phyloP scores from a whole-genome alignment of 108 stramenopile species.

The Fragilaria radians region DNA sequence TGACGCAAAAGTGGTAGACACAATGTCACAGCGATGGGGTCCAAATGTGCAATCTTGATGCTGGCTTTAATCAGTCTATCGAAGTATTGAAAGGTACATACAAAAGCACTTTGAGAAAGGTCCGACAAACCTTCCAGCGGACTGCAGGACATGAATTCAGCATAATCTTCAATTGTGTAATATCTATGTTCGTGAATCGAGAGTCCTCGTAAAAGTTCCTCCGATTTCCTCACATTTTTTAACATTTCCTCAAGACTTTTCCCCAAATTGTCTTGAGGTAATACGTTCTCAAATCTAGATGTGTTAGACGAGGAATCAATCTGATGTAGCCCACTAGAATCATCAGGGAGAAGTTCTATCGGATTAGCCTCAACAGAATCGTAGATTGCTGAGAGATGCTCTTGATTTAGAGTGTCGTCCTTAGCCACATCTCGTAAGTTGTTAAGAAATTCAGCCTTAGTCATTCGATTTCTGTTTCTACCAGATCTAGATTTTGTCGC shows the following conservation, averaged over 20 bases:
- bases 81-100: conserved; percentile 65
- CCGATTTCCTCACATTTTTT: conserved; percentile 53
- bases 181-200: conserved; percentile 49
- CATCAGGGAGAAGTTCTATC: conserved; percentile 32
- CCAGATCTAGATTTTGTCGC: conserved; percentile 21
- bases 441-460: conserved; percentile 78
- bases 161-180: conserved; percentile 35
- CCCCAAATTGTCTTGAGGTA: not conserved
- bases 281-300: not conserved
- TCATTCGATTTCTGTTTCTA: conserved; percentile 67
- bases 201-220: conserved; percentile 70
- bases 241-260: conserved; percentile 17
- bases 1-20: conserved; percentile 72
- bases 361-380: conserved; percentile 69
- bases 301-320: not conserved
- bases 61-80: conserved; percentile 65
- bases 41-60: conserved; percentile 68
- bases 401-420: conserved; percentile 49
- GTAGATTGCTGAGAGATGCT: conserved; percentile 73
- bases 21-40: conserved; percentile 51
- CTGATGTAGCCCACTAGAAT: not conserved
- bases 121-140: conserved; percentile 19
- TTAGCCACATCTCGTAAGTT: conserved; percentile 76
- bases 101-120: conserved; percentile 41
- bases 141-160: conserved; percentile 6